Conservation (phyloP, 169 alveolate genomes). For the Cystoisospora suis region DNA sequence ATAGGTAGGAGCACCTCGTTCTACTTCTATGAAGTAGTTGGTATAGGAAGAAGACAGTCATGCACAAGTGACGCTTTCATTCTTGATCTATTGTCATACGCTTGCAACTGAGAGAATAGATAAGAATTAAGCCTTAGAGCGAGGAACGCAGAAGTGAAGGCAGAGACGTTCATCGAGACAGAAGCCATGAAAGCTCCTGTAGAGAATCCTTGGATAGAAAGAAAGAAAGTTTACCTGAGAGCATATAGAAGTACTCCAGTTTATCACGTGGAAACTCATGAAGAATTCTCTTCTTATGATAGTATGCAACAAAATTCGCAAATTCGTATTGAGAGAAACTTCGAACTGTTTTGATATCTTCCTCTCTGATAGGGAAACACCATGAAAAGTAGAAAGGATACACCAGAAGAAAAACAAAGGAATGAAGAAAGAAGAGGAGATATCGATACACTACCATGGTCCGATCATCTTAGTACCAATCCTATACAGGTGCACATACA, state of each 20-base stretch:
- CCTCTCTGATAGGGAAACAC: slow-evolving; percentile 20
- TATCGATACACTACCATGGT: too few species aligned
- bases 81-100: too few species aligned
- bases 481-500: too few species aligned
- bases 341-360: slow-evolving; percentile 56
- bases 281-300: slow-evolving; percentile 35
- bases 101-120: too few species aligned
- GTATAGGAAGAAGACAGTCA: too few species aligned
- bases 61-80: too few species aligned
- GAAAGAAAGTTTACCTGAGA: slow-evolving; percentile 53
- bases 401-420: background rate
- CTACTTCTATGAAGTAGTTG: too few species aligned
- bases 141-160: background rate
- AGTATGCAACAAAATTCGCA: slow-evolving; percentile 58
- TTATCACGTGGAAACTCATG: slow-evolving; percentile 65
- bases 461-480: too few species aligned
- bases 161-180: background rate
- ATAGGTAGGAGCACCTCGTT: too few species aligned
- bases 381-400: background rate
- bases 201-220: too few species aligned
- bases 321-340: slow-evolving; percentile 61
- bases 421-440: background rate
- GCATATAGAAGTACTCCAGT: slow-evolving; percentile 67
- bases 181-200: too few species aligned
- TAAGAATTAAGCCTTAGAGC: too few species aligned